Conservation (phyloP, 148 eudicot genomes). For the Cornus florida region DNA sequence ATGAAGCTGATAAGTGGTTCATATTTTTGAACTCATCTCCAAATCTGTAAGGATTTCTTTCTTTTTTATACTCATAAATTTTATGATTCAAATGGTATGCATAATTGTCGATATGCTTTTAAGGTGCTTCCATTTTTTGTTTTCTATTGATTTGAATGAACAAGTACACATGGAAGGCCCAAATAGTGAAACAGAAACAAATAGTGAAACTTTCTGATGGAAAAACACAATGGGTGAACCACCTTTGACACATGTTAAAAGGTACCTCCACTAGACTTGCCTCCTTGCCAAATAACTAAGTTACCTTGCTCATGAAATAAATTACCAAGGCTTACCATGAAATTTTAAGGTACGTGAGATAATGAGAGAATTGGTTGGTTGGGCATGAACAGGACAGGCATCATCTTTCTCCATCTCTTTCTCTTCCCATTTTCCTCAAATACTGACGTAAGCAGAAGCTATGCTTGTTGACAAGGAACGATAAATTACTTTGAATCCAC, state of each 20-base stretch:
- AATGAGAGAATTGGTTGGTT: neutral
- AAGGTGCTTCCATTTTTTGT: neutral
- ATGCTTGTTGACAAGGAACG: too few species aligned
- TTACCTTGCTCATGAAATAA: too few species aligned
- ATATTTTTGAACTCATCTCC: slow-evolving; percentile 50
- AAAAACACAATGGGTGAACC: neutral
- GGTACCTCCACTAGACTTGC: neutral
- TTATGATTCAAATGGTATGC: neutral
- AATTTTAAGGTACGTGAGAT: neutral
- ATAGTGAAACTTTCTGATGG: neutral
- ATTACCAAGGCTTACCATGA: neutral
- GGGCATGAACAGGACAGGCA: neutral
- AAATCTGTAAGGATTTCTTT: slow-evolving; percentile 46
- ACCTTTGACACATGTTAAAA: neutral
- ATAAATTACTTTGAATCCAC: too few species aligned
- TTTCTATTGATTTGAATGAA: neutral
- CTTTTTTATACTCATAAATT: neutral
- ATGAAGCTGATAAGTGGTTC: slow-evolving; percentile 87
- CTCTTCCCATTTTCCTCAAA: too few species aligned
- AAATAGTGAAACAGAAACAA: too few species aligned
- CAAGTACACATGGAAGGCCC: too few species aligned
- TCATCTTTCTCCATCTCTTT: too few species aligned
- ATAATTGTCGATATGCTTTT: neutral
- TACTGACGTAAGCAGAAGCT: too few species aligned
- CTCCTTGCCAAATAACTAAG: neutral